Evolutionary conservation across 1,139 yeast species (phyloP), one percentile per base, ranked within the genome.

Genomic region (Kurtzmaniella quercitrusa): DNA sequence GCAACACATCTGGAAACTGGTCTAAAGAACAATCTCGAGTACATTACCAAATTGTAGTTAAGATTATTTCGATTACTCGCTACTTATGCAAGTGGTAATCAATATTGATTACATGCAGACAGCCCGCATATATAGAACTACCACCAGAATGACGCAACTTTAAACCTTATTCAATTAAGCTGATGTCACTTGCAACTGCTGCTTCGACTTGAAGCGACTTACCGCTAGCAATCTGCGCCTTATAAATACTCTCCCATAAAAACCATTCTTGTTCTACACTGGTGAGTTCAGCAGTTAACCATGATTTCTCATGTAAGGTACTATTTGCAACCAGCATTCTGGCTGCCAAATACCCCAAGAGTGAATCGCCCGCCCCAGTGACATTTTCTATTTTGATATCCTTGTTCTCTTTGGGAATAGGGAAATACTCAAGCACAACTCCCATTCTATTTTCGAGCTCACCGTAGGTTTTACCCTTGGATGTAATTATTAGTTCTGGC

Each of bases 361-460:
- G 69, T 0, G 91, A 76, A 58, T 87, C 94, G 3, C 89, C 89
- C 0, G 90, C 85, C 1, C 94, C 89, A 2, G 86, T 79, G 19
- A 85, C 87, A 48, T 77, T 80, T 4, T 60, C 59, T 4, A 79
- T 69, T 0, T 54, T 48, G 9, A 66, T 51, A 4, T 59, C 47
- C 8, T 58, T 51, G 44, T 71, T 65, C 39, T 62, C 66, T 11
- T 46, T 31, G 0, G 84, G 83, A 4, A 74, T 62, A 0, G 80
- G 75, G 60, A 75, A 84, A 58, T 86, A 83, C 52, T 85, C 87
- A 11, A 88, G 65, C 14, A 79, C 65, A 2, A 83, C 68, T 1
- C 88, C 90, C 45, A 73, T 49, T 5, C 51, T 44, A 38, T 51
- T 34, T 19, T 5, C 5, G 53, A 56, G 21, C 56, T 53, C 31